Base-by-base conservation (phyloP, 352 stramenopile genomes). In the Blastocystis sp. region DNA sequence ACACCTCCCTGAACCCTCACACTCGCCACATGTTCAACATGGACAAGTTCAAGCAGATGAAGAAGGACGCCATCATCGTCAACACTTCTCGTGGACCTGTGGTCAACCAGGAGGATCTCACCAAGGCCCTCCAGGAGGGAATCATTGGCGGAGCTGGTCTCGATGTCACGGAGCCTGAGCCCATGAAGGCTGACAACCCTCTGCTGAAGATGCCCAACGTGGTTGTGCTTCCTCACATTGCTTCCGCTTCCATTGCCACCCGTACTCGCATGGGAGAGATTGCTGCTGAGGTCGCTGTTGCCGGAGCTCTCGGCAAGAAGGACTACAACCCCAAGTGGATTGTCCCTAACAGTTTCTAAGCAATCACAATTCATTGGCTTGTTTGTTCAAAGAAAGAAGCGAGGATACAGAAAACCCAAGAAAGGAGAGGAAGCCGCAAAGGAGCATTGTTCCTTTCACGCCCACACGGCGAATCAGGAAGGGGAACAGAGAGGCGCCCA, bases 11-110 rank as follows among this genome's bases (percentile, higher is more conserved):
- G 53, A 95, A 87, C 0, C 87, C 91, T 46, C 57, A 88, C 21
- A 96, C 92, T 11, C 88, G 89, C 1, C 67, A 90, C 34, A 87
- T 92, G 49, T 93, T 97, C 44, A 90, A 91, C 44, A 88, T 90
- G 0, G 90, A 90, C 1, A 88, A 91, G 29, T 90, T 97, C 32
- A 84, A 88, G 8, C 63, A 90, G n/a, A 94, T 97, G 91, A 93
- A 94, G 84, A 69, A 88, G 11, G 88, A 88, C 40, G 91, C 92
- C n/a, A 91, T 95, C 65, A 89, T 97, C 49, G 91, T 97, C 49
- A 97, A 97, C 87, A 96, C 94, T 78, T 92, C 92, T 48, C 90
- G 93, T 51, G 93, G 93, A 49, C 92, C 94, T 32, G 89, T 96
- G 59, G 90, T 97, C 46, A 91, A 96, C 86, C 93, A 95, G 29